Percentiles rank a stretch among this genome's conserved stretches.
phyloP scores from a whole-genome alignment of 331 rosid species.

The Cydonia oblonga region DNA sequence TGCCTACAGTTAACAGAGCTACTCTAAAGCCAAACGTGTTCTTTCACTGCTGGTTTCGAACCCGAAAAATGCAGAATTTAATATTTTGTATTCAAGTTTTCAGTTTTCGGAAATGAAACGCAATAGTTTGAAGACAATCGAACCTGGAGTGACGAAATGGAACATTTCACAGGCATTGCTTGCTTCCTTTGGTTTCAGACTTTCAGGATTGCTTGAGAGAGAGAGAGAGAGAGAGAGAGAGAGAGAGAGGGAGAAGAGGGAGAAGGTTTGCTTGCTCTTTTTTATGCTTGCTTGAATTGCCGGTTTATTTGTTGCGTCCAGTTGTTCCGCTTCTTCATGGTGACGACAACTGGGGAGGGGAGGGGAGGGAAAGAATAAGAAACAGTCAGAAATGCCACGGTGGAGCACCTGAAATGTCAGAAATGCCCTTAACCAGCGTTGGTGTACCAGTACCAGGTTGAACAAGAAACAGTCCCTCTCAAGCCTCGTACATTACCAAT shows the following conservation, averaged over 20 bases:
- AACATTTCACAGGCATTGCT: neutral
- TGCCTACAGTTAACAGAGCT: neutral
- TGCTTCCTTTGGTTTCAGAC: neutral
- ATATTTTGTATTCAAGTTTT: too few relatives aligned
- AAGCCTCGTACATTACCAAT: neutral
- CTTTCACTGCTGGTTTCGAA: neutral
- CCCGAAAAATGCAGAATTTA: neutral
- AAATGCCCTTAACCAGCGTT: neutral
- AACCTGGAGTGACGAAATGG: slow-evolving; percentile 13
- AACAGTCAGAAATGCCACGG: slow-evolving; percentile 1
- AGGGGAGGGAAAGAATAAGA: neutral
- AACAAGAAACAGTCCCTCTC: neutral
- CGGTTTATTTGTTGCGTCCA: neutral
- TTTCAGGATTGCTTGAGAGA: neutral
- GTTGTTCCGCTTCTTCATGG: neutral
- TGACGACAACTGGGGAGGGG: neutral
- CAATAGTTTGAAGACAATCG: neutral
- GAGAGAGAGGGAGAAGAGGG: neutral
- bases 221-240: neutral
- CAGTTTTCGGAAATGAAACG: neutral
- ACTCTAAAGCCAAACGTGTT: neutral
- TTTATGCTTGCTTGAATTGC: neutral
- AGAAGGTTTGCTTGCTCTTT: neutral
- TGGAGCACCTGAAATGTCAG: neutral
- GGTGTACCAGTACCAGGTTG: neutral